Evolutionary conservation across 169 alveolate species (phyloP).

Genomic region (Plasmodium vivax): DNA sequence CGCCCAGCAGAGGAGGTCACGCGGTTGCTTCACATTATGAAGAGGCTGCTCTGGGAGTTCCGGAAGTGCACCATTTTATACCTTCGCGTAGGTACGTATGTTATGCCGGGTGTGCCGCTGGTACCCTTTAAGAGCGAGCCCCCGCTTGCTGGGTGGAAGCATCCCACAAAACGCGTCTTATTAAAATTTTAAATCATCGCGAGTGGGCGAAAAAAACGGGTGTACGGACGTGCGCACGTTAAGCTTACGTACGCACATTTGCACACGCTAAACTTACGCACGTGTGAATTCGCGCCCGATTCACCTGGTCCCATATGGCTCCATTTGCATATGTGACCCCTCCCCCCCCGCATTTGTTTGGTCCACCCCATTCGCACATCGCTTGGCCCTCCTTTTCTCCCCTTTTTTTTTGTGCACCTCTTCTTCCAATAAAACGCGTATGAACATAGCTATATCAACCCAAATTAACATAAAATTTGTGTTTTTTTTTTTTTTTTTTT

Average conservation of each 20-base stretch:
- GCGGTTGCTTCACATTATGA: background rate
- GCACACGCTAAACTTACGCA: background rate
- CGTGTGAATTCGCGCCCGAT: background rate
- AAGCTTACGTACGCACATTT: no score
- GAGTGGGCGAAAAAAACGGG: background rate
- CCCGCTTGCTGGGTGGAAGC: background rate
- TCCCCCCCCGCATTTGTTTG: background rate
- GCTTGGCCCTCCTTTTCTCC: background rate
- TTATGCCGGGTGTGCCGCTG: background rate
- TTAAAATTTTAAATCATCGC: background rate
- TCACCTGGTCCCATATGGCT: background rate
- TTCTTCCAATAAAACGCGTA: background rate
- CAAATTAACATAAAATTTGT: background rate
- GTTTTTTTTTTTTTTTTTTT: background rate
- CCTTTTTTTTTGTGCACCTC: background rate
- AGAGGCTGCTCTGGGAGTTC: background rate
- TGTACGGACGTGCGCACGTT: no score
- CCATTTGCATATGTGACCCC: background rate
- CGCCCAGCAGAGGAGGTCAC: background rate
- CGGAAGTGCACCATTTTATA: background rate
- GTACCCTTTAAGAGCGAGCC: background rate
- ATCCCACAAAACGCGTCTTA: background rate
- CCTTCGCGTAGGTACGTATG: background rate
- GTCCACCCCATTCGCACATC: background rate
- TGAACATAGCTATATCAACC: background rate